Base-by-base conservation (phyloP, 352 stramenopile species). In the Pythium plurisporium region DNA sequence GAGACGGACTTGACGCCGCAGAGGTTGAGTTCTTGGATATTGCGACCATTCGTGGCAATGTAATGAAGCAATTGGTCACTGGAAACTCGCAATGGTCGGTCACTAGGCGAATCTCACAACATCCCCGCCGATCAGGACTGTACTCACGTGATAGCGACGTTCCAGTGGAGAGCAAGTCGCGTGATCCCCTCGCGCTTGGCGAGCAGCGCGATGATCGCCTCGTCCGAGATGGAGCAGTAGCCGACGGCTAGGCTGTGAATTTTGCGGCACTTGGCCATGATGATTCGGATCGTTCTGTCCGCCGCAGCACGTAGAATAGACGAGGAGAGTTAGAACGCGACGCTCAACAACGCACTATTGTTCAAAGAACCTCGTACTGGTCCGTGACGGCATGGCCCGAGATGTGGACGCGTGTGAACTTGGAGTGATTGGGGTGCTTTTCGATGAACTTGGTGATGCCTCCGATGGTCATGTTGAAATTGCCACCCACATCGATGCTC, bases 381-480 rank as follows among this genome's bases (percentile, higher is more conserved):
- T 96, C 86, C 15, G 82, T 96, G 53, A 85, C 74, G 0, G 79
- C 62, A 51, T 94, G 85, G 0, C 86, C 86, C 1, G 86, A 94
- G 48, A 96, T 77, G 57, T 96, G 84, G 15, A 96, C 70, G 45
- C 82, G 82, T 43, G 80, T 81, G 56, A 96, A 94, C 63, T 92
- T 92, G 66, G 86, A 90, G 62, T 94, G 86, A 53, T 96, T 96
- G 41, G 81, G 82, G 46, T 96, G 86, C 64, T 89, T 91, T 49
- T 96, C 86, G 56, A 96, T 90, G 26, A 96, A 72, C 65, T 90
- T 91, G 10, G 82, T 94, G 64, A 96, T 89, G 33, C 79, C 86
- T 11, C 66, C 42, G 55, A 96, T 76, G 27, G 85, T 94, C 86
- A 96, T 96, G 66, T 96, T 96, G 58, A 94, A 94, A 64, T 94